phyloP scores from a whole-genome alignment of 2,329 filamentous ascomycete species.

The Ophiostoma triangulosporum region DNA sequence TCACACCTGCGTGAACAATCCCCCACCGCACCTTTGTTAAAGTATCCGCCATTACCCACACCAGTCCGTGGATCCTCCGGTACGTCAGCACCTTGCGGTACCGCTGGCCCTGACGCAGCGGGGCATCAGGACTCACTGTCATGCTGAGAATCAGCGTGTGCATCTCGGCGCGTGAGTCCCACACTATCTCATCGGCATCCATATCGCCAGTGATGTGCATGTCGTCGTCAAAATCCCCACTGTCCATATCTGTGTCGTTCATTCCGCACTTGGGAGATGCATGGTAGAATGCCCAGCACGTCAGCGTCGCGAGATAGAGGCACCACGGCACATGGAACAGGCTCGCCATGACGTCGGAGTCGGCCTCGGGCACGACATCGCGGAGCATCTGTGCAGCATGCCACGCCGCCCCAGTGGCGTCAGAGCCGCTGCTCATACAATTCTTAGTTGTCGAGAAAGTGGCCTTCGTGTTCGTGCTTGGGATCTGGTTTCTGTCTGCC shows the following conservation, averaged over 20 bases:
- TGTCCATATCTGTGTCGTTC: neutral
- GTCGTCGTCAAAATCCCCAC: neutral
- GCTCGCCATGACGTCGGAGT: constrained; percentile 11
- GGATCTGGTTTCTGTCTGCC: neutral
- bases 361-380: constrained; percentile 4
- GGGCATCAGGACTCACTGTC: neutral
- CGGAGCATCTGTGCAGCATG: constrained; percentile 10
- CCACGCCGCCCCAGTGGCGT: constrained; percentile 5
- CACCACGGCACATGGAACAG: constrained; percentile 14
- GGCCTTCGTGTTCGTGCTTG: neutral
- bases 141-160: constrained; percentile 4
- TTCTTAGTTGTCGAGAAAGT: neutral
- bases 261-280: neutral
- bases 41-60: constrained; percentile 13
- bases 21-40: constrained; percentile 13
- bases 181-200: constrained; percentile 11
- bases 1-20: constrained; percentile 11
- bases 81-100: neutral
- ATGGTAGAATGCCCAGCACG: constrained; percentile 12
- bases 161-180: constrained; percentile 12
- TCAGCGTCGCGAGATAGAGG: constrained; percentile 12
- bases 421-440: neutral
- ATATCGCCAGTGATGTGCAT: neutral
- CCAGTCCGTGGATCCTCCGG: constrained; percentile 6
- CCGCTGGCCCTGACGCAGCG: neutral